Base-by-base conservation (phyloP, 495 filamentous ascomycete genomes). In the Penicillium ochrochloron region DNA sequence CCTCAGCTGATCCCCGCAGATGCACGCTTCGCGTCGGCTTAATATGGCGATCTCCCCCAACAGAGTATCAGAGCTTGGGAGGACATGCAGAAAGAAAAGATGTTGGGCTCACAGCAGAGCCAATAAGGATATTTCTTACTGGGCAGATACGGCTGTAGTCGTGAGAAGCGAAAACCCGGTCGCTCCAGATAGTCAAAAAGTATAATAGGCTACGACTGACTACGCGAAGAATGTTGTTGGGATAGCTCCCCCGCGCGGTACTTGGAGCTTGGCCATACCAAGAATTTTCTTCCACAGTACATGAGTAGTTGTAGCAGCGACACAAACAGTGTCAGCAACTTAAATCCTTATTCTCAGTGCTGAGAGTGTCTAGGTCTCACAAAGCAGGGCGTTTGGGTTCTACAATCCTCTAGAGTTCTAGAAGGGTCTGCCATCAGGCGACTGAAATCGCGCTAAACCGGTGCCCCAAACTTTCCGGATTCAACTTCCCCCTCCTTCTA, bases 381-480 rank as follows among this genome's bases (percentile, higher is more conserved):
- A 50, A 25, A 50, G 44, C 46, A 25, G 23, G 23, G 10, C 23
- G 46, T 29, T 6, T 50, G 46, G 23, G 10, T 25, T 5, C 12
- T 50, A n/a, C 41, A 44, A 19, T 10, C 23, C 4, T 41, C 23
- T 17, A 14, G 31, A n/a, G 42, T 70, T 70, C 70, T 72, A 70
- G 70, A 72, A 72, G 62, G 57, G 62, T 72, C 69, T 64, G 66
- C 51, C 23, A 27, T 42, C 41, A 31, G n/a, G 41, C 37, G 41
- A 54, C 34, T 48, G 21, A 70, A 70, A 70, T 51, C 66, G 60
- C 66, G 63, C 69, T 66, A 71, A 63, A 42, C n/a, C 21, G 21
- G 46, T 53, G 27, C 48, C 57, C 23, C 57, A 67, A 67, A 64
- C 41, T 52, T 68, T 60, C 64, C 61, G 57, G 57, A 54, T 59